Conservation (phyloP, 768 basidiomycete species). For the Termitomyces sp. region DNA sequence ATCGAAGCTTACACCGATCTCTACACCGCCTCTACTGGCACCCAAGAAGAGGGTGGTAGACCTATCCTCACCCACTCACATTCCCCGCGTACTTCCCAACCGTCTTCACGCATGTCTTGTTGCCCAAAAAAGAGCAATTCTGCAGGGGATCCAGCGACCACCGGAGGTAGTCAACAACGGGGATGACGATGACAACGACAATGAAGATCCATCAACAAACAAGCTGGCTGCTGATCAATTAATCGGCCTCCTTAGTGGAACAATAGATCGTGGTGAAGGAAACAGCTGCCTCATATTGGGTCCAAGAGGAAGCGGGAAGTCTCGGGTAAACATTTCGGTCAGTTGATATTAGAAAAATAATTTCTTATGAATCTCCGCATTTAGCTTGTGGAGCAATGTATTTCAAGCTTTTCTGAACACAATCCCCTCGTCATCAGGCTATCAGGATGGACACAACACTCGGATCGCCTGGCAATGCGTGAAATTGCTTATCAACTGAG, state of each 20-base stretch:
- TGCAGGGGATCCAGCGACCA: conserved; percentile 39
- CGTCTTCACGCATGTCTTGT: conserved; percentile 44
- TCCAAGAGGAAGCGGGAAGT: conserved; percentile 84
- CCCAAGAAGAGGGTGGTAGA: conserved; percentile 10
- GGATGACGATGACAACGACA: conserved; percentile 16
- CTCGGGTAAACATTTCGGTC: conserved; percentile 45
- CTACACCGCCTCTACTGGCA: background rate
- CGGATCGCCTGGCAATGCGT: conserved; percentile 86
- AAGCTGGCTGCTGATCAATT: conserved; percentile 54
- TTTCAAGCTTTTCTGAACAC: conserved; percentile 40
- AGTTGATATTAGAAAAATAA: background rate
- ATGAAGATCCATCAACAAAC: conserved; percentile 42
- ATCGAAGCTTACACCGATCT: background rate
- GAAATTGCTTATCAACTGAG: conserved; percentile 87
- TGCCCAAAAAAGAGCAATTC: conserved; percentile 55
- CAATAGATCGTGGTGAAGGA: conserved; percentile 78
- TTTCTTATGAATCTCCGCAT: conserved; percentile 3
- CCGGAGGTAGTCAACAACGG: conserved; percentile 5
- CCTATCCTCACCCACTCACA: conserved; percentile 15
- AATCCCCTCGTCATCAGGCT: conserved; percentile 73
- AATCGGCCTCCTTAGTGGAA: conserved; percentile 63
- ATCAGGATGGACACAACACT: conserved; percentile 81
- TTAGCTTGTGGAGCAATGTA: conserved; percentile 60
- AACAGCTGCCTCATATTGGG: conserved; percentile 91
- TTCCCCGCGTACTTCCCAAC: conserved; percentile 29